These are phyloP conservation scores for Debaryomyces robertsiae DNA, from an alignment of 1,139 yeast genomes.

Conservation along the genomic window DNA sequence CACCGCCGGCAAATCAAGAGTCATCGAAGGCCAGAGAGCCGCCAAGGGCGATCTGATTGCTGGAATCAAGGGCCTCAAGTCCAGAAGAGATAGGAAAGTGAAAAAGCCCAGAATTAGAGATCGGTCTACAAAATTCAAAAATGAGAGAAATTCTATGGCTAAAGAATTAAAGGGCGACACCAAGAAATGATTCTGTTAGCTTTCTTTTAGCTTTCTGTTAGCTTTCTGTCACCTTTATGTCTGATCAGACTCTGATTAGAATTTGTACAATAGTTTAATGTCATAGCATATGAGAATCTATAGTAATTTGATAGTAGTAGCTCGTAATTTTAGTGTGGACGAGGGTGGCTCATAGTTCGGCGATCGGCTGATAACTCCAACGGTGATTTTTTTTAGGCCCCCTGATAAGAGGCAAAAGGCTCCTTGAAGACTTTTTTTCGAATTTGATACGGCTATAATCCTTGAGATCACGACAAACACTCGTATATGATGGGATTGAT, in stretches of 20 bases:
- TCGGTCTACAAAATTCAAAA: conserved; percentile 61
- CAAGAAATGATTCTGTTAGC: conserved; percentile 15
- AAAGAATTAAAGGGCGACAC: conserved; percentile 12
- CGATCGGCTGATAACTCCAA: neutral
- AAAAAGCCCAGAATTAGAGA: conserved; percentile 73
- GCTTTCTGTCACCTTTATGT: too few species aligned
- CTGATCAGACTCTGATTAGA: too few species aligned
- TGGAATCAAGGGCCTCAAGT: conserved; percentile 58
- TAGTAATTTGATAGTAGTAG: too few species aligned
- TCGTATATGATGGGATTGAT: too few species aligned
- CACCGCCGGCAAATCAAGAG: conserved; percentile 52
- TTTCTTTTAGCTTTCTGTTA: too few species aligned
- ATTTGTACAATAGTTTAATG: conserved; percentile 8
- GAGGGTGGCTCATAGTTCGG: too few species aligned
- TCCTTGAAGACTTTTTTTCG: too few species aligned
- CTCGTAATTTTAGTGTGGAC: too few species aligned
- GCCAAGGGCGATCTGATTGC: conserved; percentile 60
- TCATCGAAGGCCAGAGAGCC: conserved; percentile 83
- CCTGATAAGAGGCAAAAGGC: neutral
- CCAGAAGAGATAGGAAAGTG: conserved; percentile 39
- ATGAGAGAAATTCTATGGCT: conserved; percentile 31
- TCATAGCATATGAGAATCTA: conserved; percentile 3
- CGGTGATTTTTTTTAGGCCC: neutral
- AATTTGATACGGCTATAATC: too few species aligned
- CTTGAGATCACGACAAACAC: too few species aligned